Base-by-base conservation (phyloP, 2,329 filamentous ascomycete genomes). In the Pezicula rhizophila region DNA sequence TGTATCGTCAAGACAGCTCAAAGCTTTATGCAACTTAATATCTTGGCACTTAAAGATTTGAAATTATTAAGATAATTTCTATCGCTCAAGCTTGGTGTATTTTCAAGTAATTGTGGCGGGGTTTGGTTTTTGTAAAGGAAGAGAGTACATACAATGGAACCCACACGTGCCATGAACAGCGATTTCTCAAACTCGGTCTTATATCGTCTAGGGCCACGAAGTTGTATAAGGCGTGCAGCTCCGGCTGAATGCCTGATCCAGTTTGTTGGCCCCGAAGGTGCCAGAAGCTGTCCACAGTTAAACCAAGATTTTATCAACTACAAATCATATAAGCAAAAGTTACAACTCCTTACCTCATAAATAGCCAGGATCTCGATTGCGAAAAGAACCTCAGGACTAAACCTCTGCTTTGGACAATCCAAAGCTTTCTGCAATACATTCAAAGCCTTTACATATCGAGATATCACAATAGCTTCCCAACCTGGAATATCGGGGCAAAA, bases 161-260 rank as follows among this genome's bases (percentile, higher is more conserved):
- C 66, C 12, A 61, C 59, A 42, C 68, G 64, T 8, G 59, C 61
- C 12, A 65, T 57, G 23, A 69, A 66, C 4, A 69, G 54, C 1
- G 66, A 56, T 48, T 64, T 66, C 42, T 69, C 66, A 46, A 65
- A 68, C 6, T 67, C 64, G 1, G 64, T 62, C 2, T 52, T 54
- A 44, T 67, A 68, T 7, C 53, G 54, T 7, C 51, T 39, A 2
- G 65, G 59, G 3, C 59, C 62, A 5, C 65, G 61, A 42, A 65
- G 52, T 42, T 58, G 54, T 8, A 68, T 60, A 3, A 69, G 49
- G 14, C 55, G 55, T 1, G 60, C 58, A 5, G 65, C 63, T 5
- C 66, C 65, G 17, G 60, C 56, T 8, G 64, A 48, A 51, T 69
- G 65, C 4, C 61, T 57, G n/a, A 59, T 53, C 60, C 64, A 69